Conservation (phyloP, 805 yeast species). For the Wickerhamomyces queroliae region DNA sequence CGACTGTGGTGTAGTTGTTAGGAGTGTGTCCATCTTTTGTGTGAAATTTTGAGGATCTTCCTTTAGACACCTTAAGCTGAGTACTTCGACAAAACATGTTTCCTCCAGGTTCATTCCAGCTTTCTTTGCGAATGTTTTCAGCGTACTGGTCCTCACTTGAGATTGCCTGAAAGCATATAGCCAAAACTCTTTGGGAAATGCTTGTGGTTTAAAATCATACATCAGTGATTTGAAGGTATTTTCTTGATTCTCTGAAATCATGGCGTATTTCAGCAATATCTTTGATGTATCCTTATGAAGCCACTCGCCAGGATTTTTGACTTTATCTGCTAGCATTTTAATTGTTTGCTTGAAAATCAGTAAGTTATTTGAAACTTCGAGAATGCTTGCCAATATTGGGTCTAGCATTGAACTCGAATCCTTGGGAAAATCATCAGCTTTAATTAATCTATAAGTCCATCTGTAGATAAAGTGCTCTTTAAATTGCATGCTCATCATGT, state of each 20-base stretch:
- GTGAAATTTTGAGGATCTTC: neutral
- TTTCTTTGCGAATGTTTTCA: neutral
- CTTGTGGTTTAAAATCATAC: neutral
- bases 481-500: conserved; percentile 5
- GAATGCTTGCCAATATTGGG: conserved; percentile 9
- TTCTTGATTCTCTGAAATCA: neutral
- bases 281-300: conserved; percentile 7
- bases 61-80: neutral
- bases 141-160: neutral
- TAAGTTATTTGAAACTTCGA: conserved; percentile 6
- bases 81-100: neutral
- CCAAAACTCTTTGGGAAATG: neutral
- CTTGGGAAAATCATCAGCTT: conserved; percentile 12
- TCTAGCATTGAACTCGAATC: conserved; percentile 10
- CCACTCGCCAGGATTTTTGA: conserved; percentile 6
- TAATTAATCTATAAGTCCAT: conserved; percentile 12
- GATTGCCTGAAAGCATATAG: neutral
- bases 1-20: neutral
- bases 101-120: neutral
- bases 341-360: conserved; percentile 12
- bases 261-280: neutral
- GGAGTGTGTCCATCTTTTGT: neutral
- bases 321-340: conserved; percentile 2
- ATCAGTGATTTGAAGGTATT: neutral
- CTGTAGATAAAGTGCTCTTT: conserved; percentile 5